Percentiles rank a stretch among this genome's conserved stretches.
Evolutionary conservation across 2,329 filamentous ascomycete genomes (phyloP).

Genomic region (Nemania serpens): DNA sequence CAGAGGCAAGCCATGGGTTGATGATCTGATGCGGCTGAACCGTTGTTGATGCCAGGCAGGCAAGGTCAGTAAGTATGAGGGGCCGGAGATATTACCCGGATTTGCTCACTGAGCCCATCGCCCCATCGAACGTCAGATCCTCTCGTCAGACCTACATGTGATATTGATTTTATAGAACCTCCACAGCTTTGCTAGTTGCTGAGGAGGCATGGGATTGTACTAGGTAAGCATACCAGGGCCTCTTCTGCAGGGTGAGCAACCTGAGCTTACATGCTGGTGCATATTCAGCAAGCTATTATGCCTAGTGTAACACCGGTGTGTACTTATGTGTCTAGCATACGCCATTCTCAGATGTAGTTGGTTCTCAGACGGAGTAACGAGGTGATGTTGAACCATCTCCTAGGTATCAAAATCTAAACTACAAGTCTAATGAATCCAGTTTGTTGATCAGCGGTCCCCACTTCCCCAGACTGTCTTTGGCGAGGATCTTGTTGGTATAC

Average conservation of each 20-base stretch:
- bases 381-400: not conserved
- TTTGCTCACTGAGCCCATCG: not conserved
- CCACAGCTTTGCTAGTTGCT: constrained; percentile 3
- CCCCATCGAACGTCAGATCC: constrained; percentile 8
- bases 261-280: too few species aligned
- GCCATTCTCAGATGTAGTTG: too few species aligned
- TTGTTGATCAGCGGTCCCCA: constrained; percentile 4
- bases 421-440: not conserved
- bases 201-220: not conserved
- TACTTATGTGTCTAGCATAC: too few species aligned
- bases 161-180: constrained; percentile 14
- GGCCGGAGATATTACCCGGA: not conserved
- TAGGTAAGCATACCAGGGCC: not conserved
- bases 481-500: too few species aligned
- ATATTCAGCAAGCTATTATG: too few species aligned
- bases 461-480: constrained; percentile 15
- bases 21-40: constrained; percentile 21
- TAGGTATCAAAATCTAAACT: not conserved
- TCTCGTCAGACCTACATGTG: constrained; percentile 16
- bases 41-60: not conserved
- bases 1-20: not conserved
- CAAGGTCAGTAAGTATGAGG: not conserved
- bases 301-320: too few species aligned
- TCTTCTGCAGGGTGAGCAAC: too few species aligned
- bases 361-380: too few species aligned